Conservation (phyloP, 176 grass and related monocot genomes). For the Rhynchospora tenuis region DNA sequence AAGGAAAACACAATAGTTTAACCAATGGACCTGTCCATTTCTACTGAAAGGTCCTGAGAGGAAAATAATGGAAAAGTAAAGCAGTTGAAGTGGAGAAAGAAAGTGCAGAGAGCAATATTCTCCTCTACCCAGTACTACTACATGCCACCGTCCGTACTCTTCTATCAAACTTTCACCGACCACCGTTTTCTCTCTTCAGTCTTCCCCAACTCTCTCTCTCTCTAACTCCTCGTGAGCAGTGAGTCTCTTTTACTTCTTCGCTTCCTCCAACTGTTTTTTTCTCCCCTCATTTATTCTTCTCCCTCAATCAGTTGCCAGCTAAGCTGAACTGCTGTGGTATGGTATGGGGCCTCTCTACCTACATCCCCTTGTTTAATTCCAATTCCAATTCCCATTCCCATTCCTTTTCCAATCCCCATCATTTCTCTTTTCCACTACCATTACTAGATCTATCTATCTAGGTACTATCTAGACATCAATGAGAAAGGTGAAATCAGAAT, state of each 20-base stretch:
- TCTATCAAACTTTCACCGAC: not conserved
- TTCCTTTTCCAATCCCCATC: not conserved
- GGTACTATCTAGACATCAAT: not conserved
- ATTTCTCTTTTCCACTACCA: not conserved
- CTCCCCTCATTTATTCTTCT: not conserved
- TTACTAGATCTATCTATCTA: conserved; percentile 2
- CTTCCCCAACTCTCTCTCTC: no score
- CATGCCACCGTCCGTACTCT: not conserved
- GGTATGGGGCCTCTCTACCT: not conserved
- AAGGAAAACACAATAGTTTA: not conserved
- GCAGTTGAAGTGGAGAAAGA: not conserved
- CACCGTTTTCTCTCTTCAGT: not conserved
- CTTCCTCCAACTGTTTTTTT: not conserved
- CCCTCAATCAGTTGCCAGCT: no score
- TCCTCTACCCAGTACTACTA: not conserved
- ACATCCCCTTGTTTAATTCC: not conserved
- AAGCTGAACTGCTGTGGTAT: not conserved
- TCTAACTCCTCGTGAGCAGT: not conserved
- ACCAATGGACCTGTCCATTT: not conserved
- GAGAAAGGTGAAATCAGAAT: conserved; percentile 35
- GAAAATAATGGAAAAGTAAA: not conserved
- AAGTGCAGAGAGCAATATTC: not conserved
- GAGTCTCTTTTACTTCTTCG: not conserved
- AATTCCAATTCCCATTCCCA: not conserved
- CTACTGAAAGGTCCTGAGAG: not conserved